phyloP scores from a whole-genome alignment of 1,139 yeast genomes.

The Saccharomyces hybrid region DNA sequence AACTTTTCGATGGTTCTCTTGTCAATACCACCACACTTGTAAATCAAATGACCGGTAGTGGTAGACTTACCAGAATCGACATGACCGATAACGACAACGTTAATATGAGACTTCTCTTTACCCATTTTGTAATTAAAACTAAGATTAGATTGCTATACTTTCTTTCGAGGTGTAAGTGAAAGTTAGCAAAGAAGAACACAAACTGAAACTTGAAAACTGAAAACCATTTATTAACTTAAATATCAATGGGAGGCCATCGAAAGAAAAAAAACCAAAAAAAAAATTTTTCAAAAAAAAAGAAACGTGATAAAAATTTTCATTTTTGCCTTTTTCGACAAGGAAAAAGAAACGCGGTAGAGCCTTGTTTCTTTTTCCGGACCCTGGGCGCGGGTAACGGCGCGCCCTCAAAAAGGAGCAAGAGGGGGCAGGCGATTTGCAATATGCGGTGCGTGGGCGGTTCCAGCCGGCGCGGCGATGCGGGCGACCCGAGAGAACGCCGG shows the following conservation, averaged over 20 bases:
- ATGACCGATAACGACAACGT: slow-evolving; percentile 99
- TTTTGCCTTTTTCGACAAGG: background rate
- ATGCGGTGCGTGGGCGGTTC: background rate
- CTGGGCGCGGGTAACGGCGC: background rate
- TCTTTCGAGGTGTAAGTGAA: background rate
- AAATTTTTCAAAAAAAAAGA: slow-evolving; percentile 1
- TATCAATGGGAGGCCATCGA: slow-evolving; percentile 1
- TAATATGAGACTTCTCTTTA: slow-evolving; percentile 90
- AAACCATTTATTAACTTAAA: background rate
- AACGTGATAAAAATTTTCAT: background rate
- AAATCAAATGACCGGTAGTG: slow-evolving; percentile 96
- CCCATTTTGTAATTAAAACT: slow-evolving; percentile 37
- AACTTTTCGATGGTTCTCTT: slow-evolving; percentile 98
- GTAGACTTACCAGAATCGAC: slow-evolving; percentile 99
- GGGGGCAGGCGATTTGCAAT: background rate
- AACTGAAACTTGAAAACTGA: background rate
- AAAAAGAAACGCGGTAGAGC: background rate
- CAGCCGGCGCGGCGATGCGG: background rate
- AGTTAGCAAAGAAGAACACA: background rate
- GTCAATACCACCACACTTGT: slow-evolving; percentile 89
- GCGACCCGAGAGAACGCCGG: background rate
- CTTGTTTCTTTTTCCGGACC: background rate
- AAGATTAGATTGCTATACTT: background rate
- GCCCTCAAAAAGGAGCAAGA: background rate
- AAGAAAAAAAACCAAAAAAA: background rate